A percentile compares a stretch with the other conserved stretches of the same genome.
phyloP scores from a whole-genome alignment of 108 stramenopile genomes.

The Halocafeteria seosinensis region DNA sequence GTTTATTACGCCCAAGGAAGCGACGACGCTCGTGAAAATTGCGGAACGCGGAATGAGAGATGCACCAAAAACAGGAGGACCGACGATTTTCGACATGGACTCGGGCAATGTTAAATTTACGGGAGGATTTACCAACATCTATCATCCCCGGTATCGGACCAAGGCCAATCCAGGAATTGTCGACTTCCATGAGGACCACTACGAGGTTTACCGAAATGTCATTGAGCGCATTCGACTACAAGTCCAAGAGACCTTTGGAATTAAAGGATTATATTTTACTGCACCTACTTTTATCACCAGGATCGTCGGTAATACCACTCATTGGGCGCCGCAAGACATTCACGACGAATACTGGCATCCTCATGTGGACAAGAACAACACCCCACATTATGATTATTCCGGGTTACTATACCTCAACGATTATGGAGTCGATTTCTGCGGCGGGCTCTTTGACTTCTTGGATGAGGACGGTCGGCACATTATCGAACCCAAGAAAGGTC shows the following conservation, averaged over 20 bases:
- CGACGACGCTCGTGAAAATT: conserved; percentile 3
- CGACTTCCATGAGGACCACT: conserved; percentile 4
- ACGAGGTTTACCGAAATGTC: conserved; percentile 9
- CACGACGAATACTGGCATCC: conserved; percentile 34
- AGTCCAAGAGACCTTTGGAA: not conserved
- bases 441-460: conserved; percentile 18
- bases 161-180: not conserved
- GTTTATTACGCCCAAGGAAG: conserved; percentile 6
- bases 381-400: conserved; percentile 27
- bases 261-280: conserved; percentile 15
- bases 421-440: conserved; percentile 18
- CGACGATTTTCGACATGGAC: conserved; percentile 24
- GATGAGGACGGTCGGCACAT: not conserved
- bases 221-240: not conserved
- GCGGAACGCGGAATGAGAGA: conserved; percentile 10
- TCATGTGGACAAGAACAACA: conserved; percentile 33
- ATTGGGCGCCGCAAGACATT: conserved; percentile 13
- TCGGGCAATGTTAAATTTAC: conserved; percentile 8
- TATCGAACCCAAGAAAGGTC: conserved; percentile 12
- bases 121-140: conserved; percentile 14
- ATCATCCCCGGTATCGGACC: not conserved
- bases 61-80: conserved; percentile 1
- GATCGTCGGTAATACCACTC: conserved; percentile 1
- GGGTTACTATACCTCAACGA: conserved; percentile 27
- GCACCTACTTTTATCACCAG: conserved; percentile 33